Evolutionary conservation across 495 filamentous ascomycete species (phyloP).

Genomic region (Penicillium dipodomyicola): DNA sequence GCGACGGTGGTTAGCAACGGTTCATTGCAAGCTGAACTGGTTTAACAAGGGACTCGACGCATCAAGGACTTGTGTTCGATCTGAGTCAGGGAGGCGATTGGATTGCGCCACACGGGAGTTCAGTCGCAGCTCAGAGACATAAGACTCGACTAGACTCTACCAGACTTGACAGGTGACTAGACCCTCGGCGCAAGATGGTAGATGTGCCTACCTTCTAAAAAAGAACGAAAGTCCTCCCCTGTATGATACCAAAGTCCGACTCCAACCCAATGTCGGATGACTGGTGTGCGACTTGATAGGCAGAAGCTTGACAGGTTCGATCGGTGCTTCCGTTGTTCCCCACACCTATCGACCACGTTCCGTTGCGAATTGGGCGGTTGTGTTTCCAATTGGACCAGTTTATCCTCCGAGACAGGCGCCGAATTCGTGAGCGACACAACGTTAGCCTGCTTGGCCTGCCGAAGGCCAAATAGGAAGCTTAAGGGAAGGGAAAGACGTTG

Average conservation of each 20-base stretch:
- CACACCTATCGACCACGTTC: conserved; percentile 27
- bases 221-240: background rate
- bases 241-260: background rate
- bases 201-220: conserved; percentile 9
- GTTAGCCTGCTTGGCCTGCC: background rate
- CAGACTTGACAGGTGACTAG: background rate
- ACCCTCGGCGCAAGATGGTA: background rate
- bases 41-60: background rate
- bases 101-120: conserved; percentile 8
- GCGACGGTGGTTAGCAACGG: conserved; percentile 12
- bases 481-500: conserved; percentile 1
- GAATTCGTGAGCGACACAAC: conserved; percentile 11
- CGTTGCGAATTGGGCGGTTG: conserved; percentile 22
- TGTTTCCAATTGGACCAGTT: conserved; percentile 29
- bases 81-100: conserved; percentile 37
- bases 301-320: conserved; percentile 21
- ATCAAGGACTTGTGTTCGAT: conserved; percentile 5
- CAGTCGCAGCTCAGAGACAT: conserved; percentile 17
- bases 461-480: conserved; percentile 2
- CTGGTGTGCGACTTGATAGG: conserved; percentile 8
- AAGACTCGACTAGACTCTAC: conserved; percentile 9
- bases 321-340: conserved; percentile 22
- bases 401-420: conserved; percentile 28
- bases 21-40: conserved; percentile 1
- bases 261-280: background rate